Percentiles rank a stretch among this genome's conserved stretches.
These are phyloP conservation scores for Buxus sempervirens DNA, from an alignment of 164 flowering plant genomes.

Conservation along the genomic window DNA sequence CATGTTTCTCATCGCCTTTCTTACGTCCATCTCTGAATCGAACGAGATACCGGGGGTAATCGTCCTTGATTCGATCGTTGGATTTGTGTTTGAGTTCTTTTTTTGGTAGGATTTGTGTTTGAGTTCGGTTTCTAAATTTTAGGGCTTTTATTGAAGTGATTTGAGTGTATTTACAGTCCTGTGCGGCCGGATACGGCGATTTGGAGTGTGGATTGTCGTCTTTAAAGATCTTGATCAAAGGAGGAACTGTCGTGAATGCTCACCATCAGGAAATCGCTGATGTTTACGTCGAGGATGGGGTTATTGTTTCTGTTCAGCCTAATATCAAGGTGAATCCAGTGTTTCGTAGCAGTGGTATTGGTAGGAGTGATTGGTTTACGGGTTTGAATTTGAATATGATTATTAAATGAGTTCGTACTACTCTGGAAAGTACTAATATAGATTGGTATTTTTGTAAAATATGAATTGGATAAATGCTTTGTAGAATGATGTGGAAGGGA, in stretches of 20 bases:
- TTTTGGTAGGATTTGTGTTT: too few relatives aligned
- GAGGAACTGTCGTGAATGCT: slow-evolving; percentile 96
- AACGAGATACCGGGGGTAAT: slow-evolving; percentile 19
- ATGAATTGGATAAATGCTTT: too few relatives aligned
- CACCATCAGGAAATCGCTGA: slow-evolving; percentile 80
- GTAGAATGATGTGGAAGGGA: too few relatives aligned
- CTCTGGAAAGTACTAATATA: too few relatives aligned
- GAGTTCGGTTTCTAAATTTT: background rate
- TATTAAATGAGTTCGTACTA: too few relatives aligned
- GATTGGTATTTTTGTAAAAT: too few relatives aligned
- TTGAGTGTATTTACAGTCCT: slow-evolving; percentile 39
- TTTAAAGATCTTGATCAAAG: slow-evolving; percentile 78
- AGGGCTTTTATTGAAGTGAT: background rate
- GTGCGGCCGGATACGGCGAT: slow-evolving; percentile 47
- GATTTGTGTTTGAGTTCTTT: too few relatives aligned
- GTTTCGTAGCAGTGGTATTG: too few relatives aligned
- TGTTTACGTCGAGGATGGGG: slow-evolving; percentile 93
- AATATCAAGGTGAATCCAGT: slow-evolving; percentile 54
- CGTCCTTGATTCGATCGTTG: background rate
- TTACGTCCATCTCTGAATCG: slow-evolving; percentile 12
- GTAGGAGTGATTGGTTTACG: too few relatives aligned
- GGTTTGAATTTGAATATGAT: too few relatives aligned
- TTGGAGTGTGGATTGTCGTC: slow-evolving; percentile 42
- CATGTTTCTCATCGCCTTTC: slow-evolving; percentile 10
- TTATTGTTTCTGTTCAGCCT: slow-evolving; percentile 63